Conservation (phyloP, 2,329 filamentous ascomycete genomes). For the Aureobasidium subglaciale region DNA sequence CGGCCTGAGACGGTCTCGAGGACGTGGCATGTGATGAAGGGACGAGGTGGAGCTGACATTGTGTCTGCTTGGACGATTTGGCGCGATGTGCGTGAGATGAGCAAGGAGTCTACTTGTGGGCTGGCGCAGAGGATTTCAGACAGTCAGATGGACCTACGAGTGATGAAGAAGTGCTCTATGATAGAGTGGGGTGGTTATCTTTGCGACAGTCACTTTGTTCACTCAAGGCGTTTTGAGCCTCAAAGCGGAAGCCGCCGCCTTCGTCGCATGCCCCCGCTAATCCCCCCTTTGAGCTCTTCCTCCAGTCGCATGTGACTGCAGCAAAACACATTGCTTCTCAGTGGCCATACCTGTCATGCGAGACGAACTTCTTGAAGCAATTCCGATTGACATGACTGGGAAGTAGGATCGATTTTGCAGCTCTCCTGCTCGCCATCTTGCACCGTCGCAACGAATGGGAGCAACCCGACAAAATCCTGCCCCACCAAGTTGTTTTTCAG, state of each 20-base stretch:
- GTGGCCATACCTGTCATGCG: too few relatives aligned
- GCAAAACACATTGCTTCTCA: too few relatives aligned
- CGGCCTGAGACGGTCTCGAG: constrained; percentile 72
- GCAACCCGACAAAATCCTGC: too few relatives aligned
- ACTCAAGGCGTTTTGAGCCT: neutral
- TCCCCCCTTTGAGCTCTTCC: too few relatives aligned
- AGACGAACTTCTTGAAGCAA: too few relatives aligned
- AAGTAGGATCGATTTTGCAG: too few relatives aligned
- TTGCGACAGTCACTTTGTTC: neutral
- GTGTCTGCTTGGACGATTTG: neutral
- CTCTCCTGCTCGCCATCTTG: too few relatives aligned
- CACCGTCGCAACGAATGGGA: too few relatives aligned
- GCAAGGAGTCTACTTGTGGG: neutral
- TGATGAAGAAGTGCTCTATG: neutral
- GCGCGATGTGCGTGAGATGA: neutral
- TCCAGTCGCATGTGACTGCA: too few relatives aligned
- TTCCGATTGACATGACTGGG: too few relatives aligned
- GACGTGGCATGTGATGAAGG: constrained; percentile 75
- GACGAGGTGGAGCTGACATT: constrained; percentile 23
- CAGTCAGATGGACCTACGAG: neutral
- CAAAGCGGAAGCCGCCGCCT: neutral
- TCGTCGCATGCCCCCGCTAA: neutral
- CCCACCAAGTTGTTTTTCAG: too few relatives aligned
- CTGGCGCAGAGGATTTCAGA: neutral
- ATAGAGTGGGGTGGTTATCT: neutral